phyloP scores from a whole-genome alignment of 345 rosid species.

The Populus nigra region DNA sequence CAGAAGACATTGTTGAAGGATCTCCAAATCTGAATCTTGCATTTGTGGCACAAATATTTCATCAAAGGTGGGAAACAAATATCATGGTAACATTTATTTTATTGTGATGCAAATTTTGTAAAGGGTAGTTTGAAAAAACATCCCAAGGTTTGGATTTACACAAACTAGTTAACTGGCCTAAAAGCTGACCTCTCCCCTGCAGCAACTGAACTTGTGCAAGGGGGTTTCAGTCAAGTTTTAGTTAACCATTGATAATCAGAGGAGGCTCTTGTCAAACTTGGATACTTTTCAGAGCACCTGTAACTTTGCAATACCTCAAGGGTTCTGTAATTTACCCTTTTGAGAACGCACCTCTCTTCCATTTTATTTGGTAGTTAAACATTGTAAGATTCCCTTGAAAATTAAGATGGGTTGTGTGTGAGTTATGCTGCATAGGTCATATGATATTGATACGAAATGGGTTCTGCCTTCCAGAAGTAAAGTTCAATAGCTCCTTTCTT shows the following conservation, averaged over 20 bases:
- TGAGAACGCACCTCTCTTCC: neutral
- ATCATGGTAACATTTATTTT: neutral
- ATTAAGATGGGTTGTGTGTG: neutral
- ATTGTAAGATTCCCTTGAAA: neutral
- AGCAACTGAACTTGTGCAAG: neutral
- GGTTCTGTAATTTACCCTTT: neutral
- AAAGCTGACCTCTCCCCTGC: neutral
- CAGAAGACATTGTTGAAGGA: slow-evolving; percentile 82
- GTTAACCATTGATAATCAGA: neutral
- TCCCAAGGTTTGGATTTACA: neutral
- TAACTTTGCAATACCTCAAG: neutral
- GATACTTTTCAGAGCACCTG: neutral
- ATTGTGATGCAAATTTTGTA: neutral
- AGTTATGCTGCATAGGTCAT: neutral
- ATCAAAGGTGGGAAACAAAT: slow-evolving; percentile 53
- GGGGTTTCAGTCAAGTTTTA: neutral
- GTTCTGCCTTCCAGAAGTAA: neutral
- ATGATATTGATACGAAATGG: neutral
- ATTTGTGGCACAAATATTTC: slow-evolving; percentile 87
- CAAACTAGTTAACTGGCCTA: neutral
- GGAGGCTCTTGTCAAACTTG: neutral
- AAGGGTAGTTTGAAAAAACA: neutral
- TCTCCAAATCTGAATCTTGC: slow-evolving; percentile 82
- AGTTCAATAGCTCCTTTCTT: neutral
- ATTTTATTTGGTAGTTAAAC: neutral